Conservation (phyloP, 1,284 basidiomycete species). For the Cutaneotrichosporon cutaneum region DNA sequence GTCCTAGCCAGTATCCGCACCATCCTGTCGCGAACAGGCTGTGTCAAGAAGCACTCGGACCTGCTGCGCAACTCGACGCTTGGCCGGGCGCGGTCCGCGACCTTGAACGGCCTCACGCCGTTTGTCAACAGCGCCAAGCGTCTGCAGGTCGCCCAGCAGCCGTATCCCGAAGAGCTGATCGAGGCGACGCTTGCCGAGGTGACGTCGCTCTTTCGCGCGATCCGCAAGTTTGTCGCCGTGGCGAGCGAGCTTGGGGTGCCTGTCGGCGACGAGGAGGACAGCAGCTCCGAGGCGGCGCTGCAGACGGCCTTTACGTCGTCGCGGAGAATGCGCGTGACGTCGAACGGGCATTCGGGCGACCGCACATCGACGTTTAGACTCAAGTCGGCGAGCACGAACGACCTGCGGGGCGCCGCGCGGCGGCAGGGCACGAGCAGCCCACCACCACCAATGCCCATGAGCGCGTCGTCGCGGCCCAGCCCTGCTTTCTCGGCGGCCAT, state of each 20-base stretch:
- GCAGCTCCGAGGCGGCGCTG: neutral
- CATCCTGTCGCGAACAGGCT: conserved; percentile 79
- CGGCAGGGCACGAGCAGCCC: conserved; percentile 40
- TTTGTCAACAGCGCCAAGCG: conserved; percentile 7
- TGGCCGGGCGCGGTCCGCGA: neutral
- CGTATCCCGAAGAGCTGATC: conserved; percentile 7
- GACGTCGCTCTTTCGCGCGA: neutral
- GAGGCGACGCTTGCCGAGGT: conserved; percentile 2
- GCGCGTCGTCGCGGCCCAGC: neutral
- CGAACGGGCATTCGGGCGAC: neutral
- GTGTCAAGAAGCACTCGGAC: conserved; percentile 76
- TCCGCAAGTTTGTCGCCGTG: conserved; percentile 9
- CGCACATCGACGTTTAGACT: conserved; percentile 12
- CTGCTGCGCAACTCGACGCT: conserved; percentile 55
- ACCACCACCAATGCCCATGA: conserved; percentile 30
- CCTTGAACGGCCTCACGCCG: conserved; percentile 2
- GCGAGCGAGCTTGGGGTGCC: conserved; percentile 1
- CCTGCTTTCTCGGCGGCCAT: conserved; percentile 20
- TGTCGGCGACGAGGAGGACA: conserved; percentile 1
- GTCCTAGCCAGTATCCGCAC: conserved; percentile 63
- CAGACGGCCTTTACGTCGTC: conserved; percentile 3
- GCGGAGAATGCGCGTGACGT: conserved; percentile 5
- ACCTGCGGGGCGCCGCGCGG: conserved; percentile 56
- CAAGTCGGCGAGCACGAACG: conserved; percentile 59
- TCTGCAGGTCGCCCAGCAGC: neutral